Evolutionary conservation across 2,329 filamentous ascomycete species (phyloP).

Genomic region (Dactylella cylindrospora): DNA sequence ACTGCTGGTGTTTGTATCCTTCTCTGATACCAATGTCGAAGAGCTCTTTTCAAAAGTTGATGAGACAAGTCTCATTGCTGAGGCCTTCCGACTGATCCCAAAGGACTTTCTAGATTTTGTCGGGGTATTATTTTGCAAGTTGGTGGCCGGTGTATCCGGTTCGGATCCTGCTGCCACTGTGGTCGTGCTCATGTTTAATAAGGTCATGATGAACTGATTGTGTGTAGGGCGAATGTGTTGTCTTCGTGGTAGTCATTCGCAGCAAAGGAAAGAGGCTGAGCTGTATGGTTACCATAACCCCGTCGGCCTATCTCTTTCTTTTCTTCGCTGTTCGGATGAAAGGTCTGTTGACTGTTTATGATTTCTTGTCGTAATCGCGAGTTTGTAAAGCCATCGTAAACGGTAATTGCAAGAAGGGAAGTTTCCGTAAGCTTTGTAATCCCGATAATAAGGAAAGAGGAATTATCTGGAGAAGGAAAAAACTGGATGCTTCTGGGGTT

Average conservation of each 20-base stretch:
- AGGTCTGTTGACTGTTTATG: no score
- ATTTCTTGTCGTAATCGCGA: slow-evolving; percentile 19
- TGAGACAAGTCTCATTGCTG: slow-evolving; percentile 25
- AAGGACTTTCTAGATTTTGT: slow-evolving; percentile 42
- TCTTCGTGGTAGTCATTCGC: no score
- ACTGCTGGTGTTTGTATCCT: slow-evolving; percentile 9
- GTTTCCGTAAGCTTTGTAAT: slow-evolving; percentile 20
- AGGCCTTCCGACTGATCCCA: slow-evolving; percentile 43
- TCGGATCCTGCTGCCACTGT: slow-evolving; percentile 43
- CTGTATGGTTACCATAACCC: no score
- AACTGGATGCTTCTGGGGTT: not conserved
- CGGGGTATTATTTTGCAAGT: slow-evolving; percentile 24
- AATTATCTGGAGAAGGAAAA: not conserved
- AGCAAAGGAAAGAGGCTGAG: no score
- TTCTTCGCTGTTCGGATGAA: slow-evolving; percentile 15
- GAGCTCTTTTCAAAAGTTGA: slow-evolving; percentile 22
- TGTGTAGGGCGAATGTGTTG: no score
- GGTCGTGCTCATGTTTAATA: slow-evolving; percentile 38
- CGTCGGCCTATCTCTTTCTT: slow-evolving; percentile 9
- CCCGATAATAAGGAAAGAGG: slow-evolving; percentile 10
- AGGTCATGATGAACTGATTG: slow-evolving; percentile 30
- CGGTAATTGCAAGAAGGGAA: slow-evolving; percentile 24
- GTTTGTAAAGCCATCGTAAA: slow-evolving; percentile 36
- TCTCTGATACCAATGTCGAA: no score
- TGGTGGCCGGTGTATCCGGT: slow-evolving; percentile 26